These are phyloP conservation scores for Limtongia smithiae DNA, from an alignment of 805 yeast species.

Conservation along the genomic window DNA sequence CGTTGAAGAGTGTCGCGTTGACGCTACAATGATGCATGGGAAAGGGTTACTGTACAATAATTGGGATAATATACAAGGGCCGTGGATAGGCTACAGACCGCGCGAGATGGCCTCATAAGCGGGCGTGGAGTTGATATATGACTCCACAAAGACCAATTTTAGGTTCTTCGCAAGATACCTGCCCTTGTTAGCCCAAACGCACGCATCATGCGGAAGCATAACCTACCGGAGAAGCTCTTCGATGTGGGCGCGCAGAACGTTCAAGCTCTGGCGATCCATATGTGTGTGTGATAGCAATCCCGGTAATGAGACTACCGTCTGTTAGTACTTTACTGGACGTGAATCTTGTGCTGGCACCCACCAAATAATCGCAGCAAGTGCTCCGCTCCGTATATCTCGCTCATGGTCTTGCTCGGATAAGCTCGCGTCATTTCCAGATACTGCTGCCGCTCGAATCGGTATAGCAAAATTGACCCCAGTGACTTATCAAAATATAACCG, in stretches of 20 bases:
- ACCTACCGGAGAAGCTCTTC: conserved; percentile 51
- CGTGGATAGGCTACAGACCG: conserved; percentile 24
- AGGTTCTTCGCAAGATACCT: conserved; percentile 45
- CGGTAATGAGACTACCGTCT: conserved; percentile 59
- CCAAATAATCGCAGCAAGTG: conserved; percentile 70
- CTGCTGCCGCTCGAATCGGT: conserved; percentile 75
- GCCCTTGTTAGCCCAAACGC: background rate
- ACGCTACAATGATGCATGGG: conserved; percentile 6
- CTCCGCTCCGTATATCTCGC: conserved; percentile 70
- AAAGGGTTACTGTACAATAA: no score
- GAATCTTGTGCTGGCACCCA: background rate
- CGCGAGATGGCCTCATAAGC: conserved; percentile 54
- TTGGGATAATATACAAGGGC: no score
- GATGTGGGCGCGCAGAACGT: conserved; percentile 51
- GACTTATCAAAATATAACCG: conserved; percentile 69
- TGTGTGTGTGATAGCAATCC: conserved; percentile 73
- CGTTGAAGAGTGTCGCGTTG: conserved; percentile 22
- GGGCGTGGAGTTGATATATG: conserved; percentile 52
- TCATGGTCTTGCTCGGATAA: conserved; percentile 38
- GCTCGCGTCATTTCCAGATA: conserved; percentile 49
- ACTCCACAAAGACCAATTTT: conserved; percentile 39
- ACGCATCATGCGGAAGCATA: background rate
- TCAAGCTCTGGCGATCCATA: conserved; percentile 73
- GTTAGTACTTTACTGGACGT: background rate
- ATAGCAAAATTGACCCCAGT: conserved; percentile 63